A percentile compares a stretch with the other conserved stretches of the same genome.
These are phyloP conservation scores for Leptosphaerulina australis DNA, from an alignment of 2,329 filamentous ascomycete species.

Conservation along the genomic window DNA sequence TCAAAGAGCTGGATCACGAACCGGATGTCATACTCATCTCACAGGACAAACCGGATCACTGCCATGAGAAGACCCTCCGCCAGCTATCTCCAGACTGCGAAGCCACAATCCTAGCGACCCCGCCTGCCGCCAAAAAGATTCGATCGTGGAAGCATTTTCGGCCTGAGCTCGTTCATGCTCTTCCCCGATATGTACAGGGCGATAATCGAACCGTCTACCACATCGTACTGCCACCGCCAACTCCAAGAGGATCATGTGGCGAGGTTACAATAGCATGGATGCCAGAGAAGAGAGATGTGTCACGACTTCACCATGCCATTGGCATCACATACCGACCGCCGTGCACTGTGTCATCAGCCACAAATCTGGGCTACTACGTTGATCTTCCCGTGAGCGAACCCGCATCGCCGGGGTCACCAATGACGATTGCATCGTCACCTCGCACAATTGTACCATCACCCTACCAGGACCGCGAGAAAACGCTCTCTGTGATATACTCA, in stretches of 20 bases:
- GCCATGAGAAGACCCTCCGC: conserved; percentile 70
- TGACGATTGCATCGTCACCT: conserved; percentile 43
- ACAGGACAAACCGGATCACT: conserved; percentile 71
- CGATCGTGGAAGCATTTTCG: conserved; percentile 72
- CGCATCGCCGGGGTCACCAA: conserved; percentile 40
- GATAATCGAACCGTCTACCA: conserved; percentile 51
- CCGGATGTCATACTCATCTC: conserved; percentile 65
- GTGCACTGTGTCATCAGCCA: conserved; percentile 44
- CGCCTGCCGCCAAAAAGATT: conserved; percentile 68
- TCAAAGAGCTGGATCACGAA: conserved; percentile 58
- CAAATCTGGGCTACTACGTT: conserved; percentile 42
- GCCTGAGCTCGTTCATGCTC: conserved; percentile 51
- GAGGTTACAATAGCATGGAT: conserved; percentile 75
- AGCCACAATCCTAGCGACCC: conserved; percentile 70
- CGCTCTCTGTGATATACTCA: conserved; percentile 68
- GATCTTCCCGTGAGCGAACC: conserved; percentile 48
- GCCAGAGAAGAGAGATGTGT: conserved; percentile 64
- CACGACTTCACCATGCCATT: conserved; percentile 68
- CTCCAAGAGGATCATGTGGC: conserved; percentile 61
- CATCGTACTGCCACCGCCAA: conserved; percentile 61
- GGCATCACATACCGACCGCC: conserved; percentile 74
- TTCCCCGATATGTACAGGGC: conserved; percentile 52
- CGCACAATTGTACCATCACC: conserved; percentile 43
- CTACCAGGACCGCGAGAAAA: conserved; percentile 47
- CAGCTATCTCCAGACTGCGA: conserved; percentile 63